Evolutionary conservation across 106 monocot species (phyloP), one percentile per base, ranked within the genome.

Genomic region (Dioscorea alata): DNA sequence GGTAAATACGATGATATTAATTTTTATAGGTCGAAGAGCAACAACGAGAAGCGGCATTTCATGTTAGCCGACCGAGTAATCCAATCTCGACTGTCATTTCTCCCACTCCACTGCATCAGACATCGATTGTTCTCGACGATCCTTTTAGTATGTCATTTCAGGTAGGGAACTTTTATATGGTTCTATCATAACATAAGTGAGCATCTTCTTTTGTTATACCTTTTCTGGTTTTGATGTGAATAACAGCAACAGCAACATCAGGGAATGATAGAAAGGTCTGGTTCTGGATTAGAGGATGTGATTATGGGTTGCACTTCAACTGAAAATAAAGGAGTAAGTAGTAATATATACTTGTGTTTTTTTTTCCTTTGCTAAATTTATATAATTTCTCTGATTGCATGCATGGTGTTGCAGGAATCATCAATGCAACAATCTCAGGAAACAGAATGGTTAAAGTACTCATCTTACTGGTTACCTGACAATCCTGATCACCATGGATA

Each of bases 401-500:
- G 57, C 50, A 69, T 70, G 66, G 23, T 73, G 48, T 69, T 64
- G 77, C 82, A 94, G 94, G 94, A 94, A 74, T 34, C 80, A 75
- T 76, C 86, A 67, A 76, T 86, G 56, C 64, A 65, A 53, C 86
- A 81, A 31, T 34, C 85, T 12, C 93, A 88, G 75, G 86, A 86
- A 83, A 75, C 85, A 86, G 88, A 89, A 84, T 93, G 93, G 93
- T 72, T 84, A 63, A 77, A 79, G 77, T 84, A 93, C 76, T 76
- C 83, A 50, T 94, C 85, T 52, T 94, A 89, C 73, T 94, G 89
- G 89, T 71, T 84, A 71, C 82, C 89, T 87, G 89, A 87, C 78
- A 90, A 84, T 78, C 86, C 74, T 66, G 84, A 89, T 86, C 93
- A 89, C 75, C 93, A 88, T 89, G 86, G 89, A 66, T 94, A 89